Evolutionary conservation across 2,329 filamentous ascomycete species (phyloP).

Genomic region (Paecilomyces sp.): DNA sequence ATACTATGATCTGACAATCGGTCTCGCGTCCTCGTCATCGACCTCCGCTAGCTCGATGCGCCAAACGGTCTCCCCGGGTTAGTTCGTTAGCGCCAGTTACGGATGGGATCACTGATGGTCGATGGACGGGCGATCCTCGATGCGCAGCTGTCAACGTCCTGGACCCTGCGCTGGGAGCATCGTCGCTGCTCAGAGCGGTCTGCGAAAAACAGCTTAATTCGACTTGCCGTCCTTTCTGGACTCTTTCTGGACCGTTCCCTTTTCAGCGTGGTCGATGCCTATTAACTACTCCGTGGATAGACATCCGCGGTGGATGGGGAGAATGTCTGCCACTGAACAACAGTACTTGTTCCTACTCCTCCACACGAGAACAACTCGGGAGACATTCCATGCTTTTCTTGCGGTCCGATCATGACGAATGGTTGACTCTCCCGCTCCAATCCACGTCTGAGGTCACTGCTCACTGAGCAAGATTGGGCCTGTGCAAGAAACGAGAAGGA

Average conservation of each 20-base stretch:
- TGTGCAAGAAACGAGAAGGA: no score
- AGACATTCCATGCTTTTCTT: no score
- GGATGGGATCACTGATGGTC: background rate
- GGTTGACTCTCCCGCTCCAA: no score
- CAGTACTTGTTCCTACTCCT: no score
- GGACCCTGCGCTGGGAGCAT: background rate
- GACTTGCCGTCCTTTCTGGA: background rate
- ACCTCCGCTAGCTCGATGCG: background rate
- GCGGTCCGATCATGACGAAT: no score
- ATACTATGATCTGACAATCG: background rate
- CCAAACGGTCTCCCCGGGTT: background rate
- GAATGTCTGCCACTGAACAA: no score
- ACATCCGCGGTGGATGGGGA: no score
- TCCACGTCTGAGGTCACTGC: no score
- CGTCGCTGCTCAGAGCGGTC: background rate
- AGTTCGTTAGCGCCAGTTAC: background rate
- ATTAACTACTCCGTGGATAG: no score
- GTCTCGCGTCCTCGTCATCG: background rate
- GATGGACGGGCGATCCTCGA: background rate
- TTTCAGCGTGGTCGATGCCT: no score
- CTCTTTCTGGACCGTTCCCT: background rate
- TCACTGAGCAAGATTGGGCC: no score
- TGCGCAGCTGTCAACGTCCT: background rate
- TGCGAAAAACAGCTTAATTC: background rate
- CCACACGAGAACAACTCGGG: no score